Percentiles rank a stretch among this genome's conserved stretches.
Evolutionary conservation across 352 stramenopile genomes (phyloP).

Genomic region (Phytophthora kernoviae): DNA sequence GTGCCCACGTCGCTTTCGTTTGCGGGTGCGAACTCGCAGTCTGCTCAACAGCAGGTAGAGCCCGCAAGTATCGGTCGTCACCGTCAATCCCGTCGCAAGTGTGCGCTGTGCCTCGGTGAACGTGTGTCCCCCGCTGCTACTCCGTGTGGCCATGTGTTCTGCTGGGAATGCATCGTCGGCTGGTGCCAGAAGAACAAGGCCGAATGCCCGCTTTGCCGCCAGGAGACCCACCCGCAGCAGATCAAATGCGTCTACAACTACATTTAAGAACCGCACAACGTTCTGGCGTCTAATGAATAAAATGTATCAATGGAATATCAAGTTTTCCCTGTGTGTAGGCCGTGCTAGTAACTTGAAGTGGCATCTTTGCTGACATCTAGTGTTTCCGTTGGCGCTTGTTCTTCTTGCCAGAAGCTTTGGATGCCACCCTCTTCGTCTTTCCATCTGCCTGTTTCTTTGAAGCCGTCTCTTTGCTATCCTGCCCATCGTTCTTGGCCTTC

Average conservation of each 20-base stretch:
- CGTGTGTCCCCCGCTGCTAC: constrained; percentile 78
- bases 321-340: constrained; percentile 14
- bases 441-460: constrained; percentile 43
- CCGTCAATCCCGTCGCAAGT: constrained; percentile 62
- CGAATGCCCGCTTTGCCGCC: constrained; percentile 90
- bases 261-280: constrained; percentile 38
- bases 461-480: constrained; percentile 12
- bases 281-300: constrained; percentile 12
- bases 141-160: constrained; percentile 92
- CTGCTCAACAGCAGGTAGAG: constrained; percentile 3
- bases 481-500: constrained; percentile 51
- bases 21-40: background rate
- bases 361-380: constrained; percentile 30
- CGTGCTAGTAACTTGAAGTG: background rate
- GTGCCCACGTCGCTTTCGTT: constrained; percentile 42
- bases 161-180: constrained; percentile 93
- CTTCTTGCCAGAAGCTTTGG: constrained; percentile 50
- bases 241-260: constrained; percentile 94
- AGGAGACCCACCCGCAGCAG: constrained; percentile 87
- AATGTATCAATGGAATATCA: constrained; percentile 34
- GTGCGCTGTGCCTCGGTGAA: constrained; percentile 85
- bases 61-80: background rate
- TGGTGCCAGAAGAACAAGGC: constrained; percentile 93
- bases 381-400: constrained; percentile 60
- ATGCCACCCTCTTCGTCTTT: constrained; percentile 29